Evolutionary conservation across 1,284 basidiomycete genomes (phyloP).

Genomic region (Apiotrichum montevideense): DNA sequence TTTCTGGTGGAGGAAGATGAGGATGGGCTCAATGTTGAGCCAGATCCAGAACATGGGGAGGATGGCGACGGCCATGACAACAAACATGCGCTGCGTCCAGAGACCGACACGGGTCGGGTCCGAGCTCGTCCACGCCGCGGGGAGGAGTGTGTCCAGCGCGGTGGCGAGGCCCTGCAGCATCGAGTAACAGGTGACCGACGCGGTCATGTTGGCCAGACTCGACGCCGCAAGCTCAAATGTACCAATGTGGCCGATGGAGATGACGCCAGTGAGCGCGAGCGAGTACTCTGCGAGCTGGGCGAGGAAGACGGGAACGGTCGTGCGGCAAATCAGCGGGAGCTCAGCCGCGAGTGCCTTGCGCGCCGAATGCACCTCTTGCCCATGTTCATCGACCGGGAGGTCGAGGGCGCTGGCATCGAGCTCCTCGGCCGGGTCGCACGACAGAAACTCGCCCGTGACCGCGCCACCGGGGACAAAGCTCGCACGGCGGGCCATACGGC

Average conservation of each 20-base stretch:
- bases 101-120: constrained; percentile 78
- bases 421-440: constrained; percentile 42
- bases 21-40: constrained; percentile 72
- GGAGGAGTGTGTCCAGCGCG: constrained; percentile 82
- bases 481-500: not conserved
- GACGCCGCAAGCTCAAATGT: constrained; percentile 67
- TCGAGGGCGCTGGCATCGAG: constrained; percentile 42
- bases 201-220: constrained; percentile 18
- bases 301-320: constrained; percentile 42
- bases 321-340: constrained; percentile 34
- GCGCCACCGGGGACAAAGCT: constrained; percentile 1
- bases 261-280: constrained; percentile 49
- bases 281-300: constrained; percentile 47
- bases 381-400: constrained; percentile 28
- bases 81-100: constrained; percentile 78
- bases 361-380: constrained; percentile 11
- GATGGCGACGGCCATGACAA: constrained; percentile 58
- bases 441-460: constrained; percentile 1
- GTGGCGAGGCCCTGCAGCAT: constrained; percentile 80
- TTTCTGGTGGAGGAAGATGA: constrained; percentile 73
- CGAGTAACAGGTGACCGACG: constrained; percentile 55
- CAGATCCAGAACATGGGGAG: constrained; percentile 52
- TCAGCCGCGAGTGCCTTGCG: constrained; percentile 23
- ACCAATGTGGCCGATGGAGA: constrained; percentile 77
- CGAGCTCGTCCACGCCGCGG: constrained; percentile 80